Evolutionary conservation across 306 rosid species (phyloP), one percentile per base, ranked within the genome.

Genomic region (Medicago ruthenica): DNA sequence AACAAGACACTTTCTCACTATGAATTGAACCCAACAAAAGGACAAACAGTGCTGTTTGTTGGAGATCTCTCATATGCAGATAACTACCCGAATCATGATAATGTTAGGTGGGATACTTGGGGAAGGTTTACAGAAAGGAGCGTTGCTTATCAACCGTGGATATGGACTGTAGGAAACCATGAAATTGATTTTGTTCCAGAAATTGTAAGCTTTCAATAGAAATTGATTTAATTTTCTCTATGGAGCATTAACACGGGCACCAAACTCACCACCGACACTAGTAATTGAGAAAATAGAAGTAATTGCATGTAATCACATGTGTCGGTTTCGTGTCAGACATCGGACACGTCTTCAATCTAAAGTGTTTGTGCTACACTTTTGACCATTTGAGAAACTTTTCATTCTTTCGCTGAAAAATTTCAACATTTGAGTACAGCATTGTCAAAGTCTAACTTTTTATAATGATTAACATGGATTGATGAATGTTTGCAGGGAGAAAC

Each of bases 121-220:
- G 96, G 90, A 86, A 90, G 97, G 69, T 92, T 92, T 8, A 11
- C 48, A 3, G 97, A 95, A 88, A 90, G 98, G 85, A 90, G 95
- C 55, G 59, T 7, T 74, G 98, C 98, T 67, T 95, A 90, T 90
- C 97, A 95, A 81, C 97, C 98, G 14, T 95, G 98, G 98, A 90
- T 94, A 79, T 94, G 98, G 96, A 92, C 97, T 8, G 87, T 91
- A 27, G 98, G 97, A 47, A 94, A 94, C 81, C 97, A 94, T 79
- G 98, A 92, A 81, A 24, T 94, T 63, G 93, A 88, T 83, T 92
- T 82, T 80, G 89, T 39, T 51, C 97, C 97, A 17, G 82, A 87
- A 79, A 81, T 94, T 45, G 98, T 91, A 76, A 88, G 89, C 37
- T 34, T 86, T 70, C 51, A 20, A 11, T 36, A 9, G 48, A 16